Conservation (phyloP, 1,139 yeast species). For the Kodamaea fungicola region DNA sequence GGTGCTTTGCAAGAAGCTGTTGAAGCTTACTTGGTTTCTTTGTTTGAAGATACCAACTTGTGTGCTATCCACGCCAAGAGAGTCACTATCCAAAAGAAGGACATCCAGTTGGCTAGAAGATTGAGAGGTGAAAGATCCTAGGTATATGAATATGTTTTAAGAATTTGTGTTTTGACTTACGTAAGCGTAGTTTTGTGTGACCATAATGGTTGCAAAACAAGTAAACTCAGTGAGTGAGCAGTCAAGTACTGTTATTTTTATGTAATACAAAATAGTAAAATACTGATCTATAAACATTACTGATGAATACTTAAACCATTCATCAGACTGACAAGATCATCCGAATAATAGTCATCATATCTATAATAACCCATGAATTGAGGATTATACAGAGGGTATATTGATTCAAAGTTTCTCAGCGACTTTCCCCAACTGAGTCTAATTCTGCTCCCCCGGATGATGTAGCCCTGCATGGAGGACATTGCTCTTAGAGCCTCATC, state of each 20-base stretch:
- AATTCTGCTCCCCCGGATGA: conserved; percentile 81
- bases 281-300: too few relatives aligned
- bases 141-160: conserved; percentile 2
- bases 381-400: too few relatives aligned
- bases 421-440: conserved; percentile 87
- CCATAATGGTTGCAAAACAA: too few relatives aligned
- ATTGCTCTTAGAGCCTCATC: conserved; percentile 89
- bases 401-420: conserved; percentile 11
- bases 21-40: conserved; percentile 50
- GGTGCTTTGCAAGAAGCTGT: conserved; percentile 55
- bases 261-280: too few relatives aligned
- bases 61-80: conserved; percentile 55
- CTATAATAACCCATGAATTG: too few relatives aligned
- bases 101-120: conserved; percentile 53
- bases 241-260: too few relatives aligned
- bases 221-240: too few relatives aligned
- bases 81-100: conserved; percentile 53
- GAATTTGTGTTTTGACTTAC: too few relatives aligned
- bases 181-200: too few relatives aligned
- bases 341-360: too few relatives aligned
- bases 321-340: too few relatives aligned
- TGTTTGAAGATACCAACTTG: conserved; percentile 51
- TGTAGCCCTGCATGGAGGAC: conserved; percentile 88
- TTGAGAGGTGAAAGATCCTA: conserved; percentile 52
- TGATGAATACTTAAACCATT: too few relatives aligned